Conservation (phyloP, 2,329 filamentous ascomycete species). For the Aspergillus hortae region DNA sequence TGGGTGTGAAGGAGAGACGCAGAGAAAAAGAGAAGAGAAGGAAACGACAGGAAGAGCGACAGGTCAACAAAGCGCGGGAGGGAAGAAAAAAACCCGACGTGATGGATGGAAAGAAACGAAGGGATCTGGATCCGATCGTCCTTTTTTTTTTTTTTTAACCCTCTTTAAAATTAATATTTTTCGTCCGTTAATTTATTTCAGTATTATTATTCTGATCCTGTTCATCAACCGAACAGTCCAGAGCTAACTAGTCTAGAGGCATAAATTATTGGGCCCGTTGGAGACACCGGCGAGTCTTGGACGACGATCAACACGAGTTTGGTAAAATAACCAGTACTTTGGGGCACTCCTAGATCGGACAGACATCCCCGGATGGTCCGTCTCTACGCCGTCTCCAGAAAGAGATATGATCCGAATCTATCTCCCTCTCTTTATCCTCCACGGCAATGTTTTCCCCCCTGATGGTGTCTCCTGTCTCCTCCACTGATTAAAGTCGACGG, state of each 20-base stretch:
- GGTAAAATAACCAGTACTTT: not conserved
- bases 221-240: conserved; percentile 10
- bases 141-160: conserved; percentile 9
- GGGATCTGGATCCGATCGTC: conserved; percentile 16
- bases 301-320: conserved; percentile 14
- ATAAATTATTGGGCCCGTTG: conserved; percentile 14
- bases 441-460: not conserved
- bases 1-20: not conserved
- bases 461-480: not conserved
- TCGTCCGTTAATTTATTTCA: not conserved
- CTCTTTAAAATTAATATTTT: not conserved
- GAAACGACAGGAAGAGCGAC: not conserved
- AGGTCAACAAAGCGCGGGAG: conserved; percentile 2
- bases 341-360: not conserved
- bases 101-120: conserved; percentile 9
- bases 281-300: conserved; percentile 6
- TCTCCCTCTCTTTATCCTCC: not conserved
- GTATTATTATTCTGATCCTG: not conserved
- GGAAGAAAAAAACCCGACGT: conserved; percentile 7
- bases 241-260: conserved; percentile 4
- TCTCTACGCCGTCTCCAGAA: too few species aligned
- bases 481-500: not conserved
- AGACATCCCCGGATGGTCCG: not conserved
- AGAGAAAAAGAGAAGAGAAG: not conserved
- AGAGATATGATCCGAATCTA: not conserved